Evolutionary conservation across 495 filamentous ascomycete species (phyloP), one percentile per base, ranked within the genome.

Genomic region (Neurospora sp.): DNA sequence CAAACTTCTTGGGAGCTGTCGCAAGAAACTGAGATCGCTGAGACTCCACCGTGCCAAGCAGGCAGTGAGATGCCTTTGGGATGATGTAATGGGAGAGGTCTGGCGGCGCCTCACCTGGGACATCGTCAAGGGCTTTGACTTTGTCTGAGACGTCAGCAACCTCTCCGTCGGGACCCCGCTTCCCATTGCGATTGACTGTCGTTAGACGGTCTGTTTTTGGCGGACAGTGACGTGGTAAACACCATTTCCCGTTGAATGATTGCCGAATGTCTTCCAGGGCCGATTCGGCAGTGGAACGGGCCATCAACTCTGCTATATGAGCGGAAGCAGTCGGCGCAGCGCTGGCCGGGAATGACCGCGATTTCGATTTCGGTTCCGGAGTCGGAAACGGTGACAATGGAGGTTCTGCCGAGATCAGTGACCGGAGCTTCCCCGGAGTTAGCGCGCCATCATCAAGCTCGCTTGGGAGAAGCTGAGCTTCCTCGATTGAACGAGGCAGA

Each of bases 1-100:
- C 86, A 82, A 97, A 97, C 2, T 48, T 10, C 1, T 41, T 14
- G 70, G 83, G 83, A 16, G 82, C 79, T 18, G 73, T 39, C 39
- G 73, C 69, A 5, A 80, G 72, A 72, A 87, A 83, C 3, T 53
- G 44, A 7, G 73, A 44, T 3, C 80, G 76, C 39, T 76, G 78
- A 9, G 78, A 75, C n/a, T 77, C 71, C 72, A 87, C 80, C 46
- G 79, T 82, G 69, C 84, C 84, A n/a, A 72, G 74, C 37, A 88
- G 71, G 71, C 78, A 76, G 27, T 75, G 76, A 22, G 84, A 81
- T 39, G 72, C 68, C 46, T 77, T 72, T 16, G 82, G 82, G 70
- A 82, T 78, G 70, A 78, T 42, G 73, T 69, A 71, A 11, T 53
- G 38, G 4, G 70, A 70, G 27, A 53, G 39, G 12, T 40, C 41